phyloP scores from a whole-genome alignment of 331 rosid genomes.

The Quercus lobata region DNA sequence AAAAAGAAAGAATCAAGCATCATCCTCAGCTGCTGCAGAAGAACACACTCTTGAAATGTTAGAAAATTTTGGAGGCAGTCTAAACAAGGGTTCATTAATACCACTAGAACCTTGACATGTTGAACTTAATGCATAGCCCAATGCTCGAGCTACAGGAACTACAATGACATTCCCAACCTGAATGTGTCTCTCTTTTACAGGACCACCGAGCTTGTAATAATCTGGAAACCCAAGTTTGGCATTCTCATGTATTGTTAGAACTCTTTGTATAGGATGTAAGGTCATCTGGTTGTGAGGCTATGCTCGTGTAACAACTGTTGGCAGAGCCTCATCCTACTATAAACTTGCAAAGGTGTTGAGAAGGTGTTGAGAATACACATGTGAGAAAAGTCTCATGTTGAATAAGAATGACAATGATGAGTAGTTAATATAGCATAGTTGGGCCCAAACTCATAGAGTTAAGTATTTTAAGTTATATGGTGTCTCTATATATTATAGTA shows the following conservation, averaged over 20 bases:
- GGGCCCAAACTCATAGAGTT: too few species aligned
- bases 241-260: constrained; percentile 30
- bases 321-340: constrained; percentile 41
- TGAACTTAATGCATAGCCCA: constrained; percentile 55
- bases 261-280: constrained; percentile 34
- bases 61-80: constrained; percentile 46
- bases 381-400: too few species aligned
- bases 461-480: too few species aligned
- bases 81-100: constrained; percentile 21
- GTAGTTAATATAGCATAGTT: too few species aligned
- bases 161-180: constrained; percentile 87
- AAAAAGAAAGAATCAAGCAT: background rate
- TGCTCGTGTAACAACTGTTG: constrained; percentile 42
- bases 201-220: constrained; percentile 32
- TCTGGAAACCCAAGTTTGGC: constrained; percentile 41
- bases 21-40: background rate
- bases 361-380: too few species aligned
- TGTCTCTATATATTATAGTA: too few species aligned
- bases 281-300: constrained; percentile 43
- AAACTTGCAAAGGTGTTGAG: constrained; percentile 36
- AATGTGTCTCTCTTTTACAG: constrained; percentile 48
- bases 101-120: constrained; percentile 36
- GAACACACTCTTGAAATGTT: constrained; percentile 16
- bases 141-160: constrained; percentile 67
- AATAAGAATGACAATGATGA: too few species aligned